A percentile compares a stretch with the other conserved stretches of the same genome.
Evolutionary conservation across 139 green algal species (phyloP).

Genomic region (Chloropicon primus): DNA sequence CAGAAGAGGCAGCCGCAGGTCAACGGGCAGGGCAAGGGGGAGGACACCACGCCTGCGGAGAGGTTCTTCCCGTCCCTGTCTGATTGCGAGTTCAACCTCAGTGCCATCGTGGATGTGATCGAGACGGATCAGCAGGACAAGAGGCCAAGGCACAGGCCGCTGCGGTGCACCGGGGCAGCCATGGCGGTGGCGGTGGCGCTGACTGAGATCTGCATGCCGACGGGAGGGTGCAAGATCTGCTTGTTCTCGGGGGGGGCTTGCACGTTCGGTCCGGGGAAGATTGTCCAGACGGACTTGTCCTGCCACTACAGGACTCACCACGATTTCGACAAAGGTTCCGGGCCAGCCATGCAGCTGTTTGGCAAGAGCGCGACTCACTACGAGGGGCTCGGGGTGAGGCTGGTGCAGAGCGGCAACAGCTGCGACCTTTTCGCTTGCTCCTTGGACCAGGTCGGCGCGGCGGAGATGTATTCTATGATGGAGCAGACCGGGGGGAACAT

Average conservation of each 20-base stretch:
- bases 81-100: slow-evolving; percentile 34
- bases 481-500: slow-evolving; percentile 39
- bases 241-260: slow-evolving; percentile 31
- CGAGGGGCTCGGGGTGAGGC: slow-evolving; percentile 19
- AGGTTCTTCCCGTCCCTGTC: slow-evolving; percentile 30
- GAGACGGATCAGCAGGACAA: slow-evolving; percentile 12
- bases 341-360: slow-evolving; percentile 22
- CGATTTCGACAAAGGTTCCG: neutral
- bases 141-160: slow-evolving; percentile 6
- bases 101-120: slow-evolving; percentile 27
- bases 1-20: neutral
- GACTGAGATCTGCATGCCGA: slow-evolving; percentile 18
- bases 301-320: slow-evolving; percentile 1
- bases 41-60: neutral
- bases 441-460: slow-evolving; percentile 43
- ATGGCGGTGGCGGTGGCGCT: slow-evolving; percentile 29
- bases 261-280: slow-evolving; percentile 29
- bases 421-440: slow-evolving; percentile 47
- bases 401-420: slow-evolving; percentile 15
- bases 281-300: slow-evolving; percentile 23
- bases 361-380: slow-evolving; percentile 22
- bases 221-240: neutral
- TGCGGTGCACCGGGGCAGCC: slow-evolving; percentile 34
- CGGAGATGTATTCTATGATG: slow-evolving; percentile 32
- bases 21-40: neutral